These are phyloP conservation scores for Rhodotorula sp. DNA, from an alignment of 1,284 basidiomycete genomes.

Conservation along the genomic window DNA sequence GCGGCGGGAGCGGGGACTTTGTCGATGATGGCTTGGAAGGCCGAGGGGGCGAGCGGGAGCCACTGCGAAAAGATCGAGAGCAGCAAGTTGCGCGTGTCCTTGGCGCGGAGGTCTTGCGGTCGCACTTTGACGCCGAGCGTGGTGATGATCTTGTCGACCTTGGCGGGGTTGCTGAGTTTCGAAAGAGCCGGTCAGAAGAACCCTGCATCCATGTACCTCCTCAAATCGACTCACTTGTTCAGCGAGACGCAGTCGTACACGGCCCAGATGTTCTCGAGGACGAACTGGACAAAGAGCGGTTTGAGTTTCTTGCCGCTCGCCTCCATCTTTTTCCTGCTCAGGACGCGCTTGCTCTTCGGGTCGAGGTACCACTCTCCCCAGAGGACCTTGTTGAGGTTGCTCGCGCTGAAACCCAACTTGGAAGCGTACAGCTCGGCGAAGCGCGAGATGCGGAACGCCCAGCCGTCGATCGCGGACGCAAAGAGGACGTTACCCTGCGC, in stretches of 20 bases:
- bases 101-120: slow-evolving; percentile 86
- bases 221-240: slow-evolving; percentile 68
- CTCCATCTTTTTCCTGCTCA: slow-evolving; percentile 79
- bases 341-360: slow-evolving; percentile 90
- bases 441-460: slow-evolving; percentile 93
- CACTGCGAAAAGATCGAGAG: slow-evolving; percentile 90
- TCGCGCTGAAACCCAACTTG: slow-evolving; percentile 89
- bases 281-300: slow-evolving; percentile 97
- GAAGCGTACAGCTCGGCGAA: slow-evolving; percentile 91
- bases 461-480: slow-evolving; percentile 92
- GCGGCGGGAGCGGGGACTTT: slow-evolving; percentile 80
- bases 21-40: slow-evolving; percentile 90
- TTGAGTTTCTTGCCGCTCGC: slow-evolving; percentile 60
- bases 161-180: slow-evolving; percentile 73
- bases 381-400: slow-evolving; percentile 78
- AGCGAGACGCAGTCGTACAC: slow-evolving; percentile 85
- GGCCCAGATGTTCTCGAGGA: slow-evolving; percentile 96
- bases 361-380: slow-evolving; percentile 99
- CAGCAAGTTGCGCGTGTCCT: slow-evolving; percentile 81
- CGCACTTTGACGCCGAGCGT: slow-evolving; percentile 80
- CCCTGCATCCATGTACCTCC: background rate
- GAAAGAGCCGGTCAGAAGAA: background rate
- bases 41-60: slow-evolving; percentile 89
- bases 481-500: slow-evolving; percentile 96
- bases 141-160: slow-evolving; percentile 82